phyloP scores from a whole-genome alignment of 1,284 basidiomycete genomes.

The Wallemia ichthyophaga region DNA sequence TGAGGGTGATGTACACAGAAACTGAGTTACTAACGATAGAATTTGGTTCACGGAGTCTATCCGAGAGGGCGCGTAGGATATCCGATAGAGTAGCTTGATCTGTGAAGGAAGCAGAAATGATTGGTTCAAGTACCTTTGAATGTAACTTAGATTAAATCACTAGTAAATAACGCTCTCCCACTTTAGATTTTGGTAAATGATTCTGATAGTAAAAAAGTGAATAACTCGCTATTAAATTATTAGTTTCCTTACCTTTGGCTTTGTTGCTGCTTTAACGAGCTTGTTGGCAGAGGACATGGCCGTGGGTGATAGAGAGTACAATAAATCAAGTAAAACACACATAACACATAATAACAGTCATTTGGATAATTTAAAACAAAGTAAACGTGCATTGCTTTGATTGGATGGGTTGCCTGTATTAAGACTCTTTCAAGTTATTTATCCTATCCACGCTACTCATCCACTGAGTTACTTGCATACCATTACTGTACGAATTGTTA shows the following conservation, averaged over 20 bases:
- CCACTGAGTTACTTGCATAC: not conserved
- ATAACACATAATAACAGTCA: not conserved
- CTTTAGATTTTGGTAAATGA: not conserved
- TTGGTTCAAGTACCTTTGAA: conserved; percentile 37
- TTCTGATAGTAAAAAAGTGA: not conserved
- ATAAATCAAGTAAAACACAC: not conserved
- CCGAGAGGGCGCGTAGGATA: conserved; percentile 56
- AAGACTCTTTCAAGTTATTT: too few species aligned
- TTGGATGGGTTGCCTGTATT: too few species aligned
- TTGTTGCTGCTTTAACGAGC: not conserved
- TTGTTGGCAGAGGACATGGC: not conserved
- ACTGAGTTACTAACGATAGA: conserved; percentile 31
- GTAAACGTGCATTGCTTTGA: too few species aligned
- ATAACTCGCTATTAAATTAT: not conserved
- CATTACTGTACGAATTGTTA: not conserved
- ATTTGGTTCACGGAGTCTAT: conserved; percentile 64
- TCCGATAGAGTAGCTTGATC: conserved; percentile 74
- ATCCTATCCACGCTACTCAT: too few species aligned
- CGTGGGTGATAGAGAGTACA: not conserved
- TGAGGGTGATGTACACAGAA: not conserved
- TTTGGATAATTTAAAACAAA: too few species aligned
- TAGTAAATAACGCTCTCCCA: too few species aligned
- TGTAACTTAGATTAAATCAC: too few species aligned
- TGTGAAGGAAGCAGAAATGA: conserved; percentile 76
- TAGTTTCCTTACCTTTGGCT: not conserved